Conservation (phyloP, 768 basidiomycete species). For the Russula earlei region DNA sequence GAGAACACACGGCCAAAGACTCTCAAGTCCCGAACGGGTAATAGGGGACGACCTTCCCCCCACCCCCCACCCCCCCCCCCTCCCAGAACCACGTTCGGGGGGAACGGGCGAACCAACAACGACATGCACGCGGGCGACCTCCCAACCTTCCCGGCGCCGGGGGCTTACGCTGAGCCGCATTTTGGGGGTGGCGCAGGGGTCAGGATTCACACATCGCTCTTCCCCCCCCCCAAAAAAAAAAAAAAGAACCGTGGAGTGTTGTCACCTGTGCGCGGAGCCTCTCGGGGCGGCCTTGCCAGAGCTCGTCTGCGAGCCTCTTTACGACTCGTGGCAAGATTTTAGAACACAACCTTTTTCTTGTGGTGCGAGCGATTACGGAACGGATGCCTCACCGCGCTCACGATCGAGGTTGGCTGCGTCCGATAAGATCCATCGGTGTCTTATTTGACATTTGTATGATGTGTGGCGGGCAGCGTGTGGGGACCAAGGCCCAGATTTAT, state of each 20-base stretch:
- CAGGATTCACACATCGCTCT: background rate
- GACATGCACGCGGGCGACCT: background rate
- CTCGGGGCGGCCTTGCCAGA: background rate
- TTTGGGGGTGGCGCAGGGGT: background rate
- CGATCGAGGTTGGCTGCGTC: background rate
- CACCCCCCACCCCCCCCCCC: background rate
- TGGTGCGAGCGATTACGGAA: background rate
- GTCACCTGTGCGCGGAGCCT: background rate
- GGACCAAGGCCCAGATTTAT: background rate
- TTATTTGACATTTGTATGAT: background rate
- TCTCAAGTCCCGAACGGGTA: background rate
- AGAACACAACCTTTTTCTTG: background rate
- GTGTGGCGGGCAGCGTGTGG: too few species aligned
- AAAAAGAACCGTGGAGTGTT: background rate
- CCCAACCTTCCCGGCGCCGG: too few species aligned
- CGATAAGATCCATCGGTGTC: background rate
- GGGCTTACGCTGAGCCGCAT: background rate
- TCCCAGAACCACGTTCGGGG: conserved; percentile 5
- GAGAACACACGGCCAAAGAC: background rate
- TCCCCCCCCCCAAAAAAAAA: too few species aligned
- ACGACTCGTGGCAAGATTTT: background rate
- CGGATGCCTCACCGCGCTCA: background rate
- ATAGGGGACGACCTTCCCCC: background rate
- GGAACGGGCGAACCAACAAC: too few species aligned
- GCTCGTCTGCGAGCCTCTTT: background rate